Evolutionary conservation across 768 basidiomycete species (phyloP).

Genomic region (Lactifluus rugatus): DNA sequence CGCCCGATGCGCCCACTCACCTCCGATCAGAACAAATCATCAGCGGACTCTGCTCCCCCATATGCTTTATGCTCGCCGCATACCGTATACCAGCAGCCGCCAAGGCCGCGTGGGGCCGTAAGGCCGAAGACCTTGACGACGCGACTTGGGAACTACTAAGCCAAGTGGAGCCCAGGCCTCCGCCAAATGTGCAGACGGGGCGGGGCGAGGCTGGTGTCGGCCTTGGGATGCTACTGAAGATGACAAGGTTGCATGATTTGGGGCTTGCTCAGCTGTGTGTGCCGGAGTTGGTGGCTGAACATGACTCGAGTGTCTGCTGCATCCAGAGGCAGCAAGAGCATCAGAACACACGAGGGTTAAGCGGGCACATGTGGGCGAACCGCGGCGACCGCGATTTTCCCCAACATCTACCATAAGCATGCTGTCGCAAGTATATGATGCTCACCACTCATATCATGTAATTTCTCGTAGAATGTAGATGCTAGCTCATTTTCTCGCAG

Average conservation of each 20-base stretch:
- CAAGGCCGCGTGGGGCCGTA: constrained; percentile 57
- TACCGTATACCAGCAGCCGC: constrained; percentile 56
- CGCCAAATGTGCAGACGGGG: constrained; percentile 25
- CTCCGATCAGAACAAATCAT: constrained; percentile 54
- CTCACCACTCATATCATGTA: background rate
- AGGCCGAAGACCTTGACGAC: constrained; percentile 60
- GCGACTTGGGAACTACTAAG: constrained; percentile 55
- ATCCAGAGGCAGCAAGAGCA: background rate
- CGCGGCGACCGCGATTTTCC: background rate
- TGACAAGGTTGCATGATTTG: constrained; percentile 67
- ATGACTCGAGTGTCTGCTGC: no score
- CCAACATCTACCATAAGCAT: background rate
- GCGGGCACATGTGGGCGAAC: background rate
- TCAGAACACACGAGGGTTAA: background rate
- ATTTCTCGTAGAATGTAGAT: background rate
- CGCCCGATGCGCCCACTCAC: constrained; percentile 41
- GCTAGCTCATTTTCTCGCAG: background rate
- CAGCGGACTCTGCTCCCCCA: constrained; percentile 68
- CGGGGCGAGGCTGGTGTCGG: constrained; percentile 27
- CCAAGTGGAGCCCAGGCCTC: constrained; percentile 18
- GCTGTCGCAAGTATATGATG: background rate
- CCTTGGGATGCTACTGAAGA: constrained; percentile 58
- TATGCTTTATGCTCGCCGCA: constrained; percentile 68
- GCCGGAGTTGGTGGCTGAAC: constrained; percentile 23
- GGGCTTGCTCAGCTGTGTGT: constrained; percentile 54